Evolutionary conservation across 2,329 filamentous ascomycete species (phyloP).

Genomic region (Alternaria novae-zelandiae): DNA sequence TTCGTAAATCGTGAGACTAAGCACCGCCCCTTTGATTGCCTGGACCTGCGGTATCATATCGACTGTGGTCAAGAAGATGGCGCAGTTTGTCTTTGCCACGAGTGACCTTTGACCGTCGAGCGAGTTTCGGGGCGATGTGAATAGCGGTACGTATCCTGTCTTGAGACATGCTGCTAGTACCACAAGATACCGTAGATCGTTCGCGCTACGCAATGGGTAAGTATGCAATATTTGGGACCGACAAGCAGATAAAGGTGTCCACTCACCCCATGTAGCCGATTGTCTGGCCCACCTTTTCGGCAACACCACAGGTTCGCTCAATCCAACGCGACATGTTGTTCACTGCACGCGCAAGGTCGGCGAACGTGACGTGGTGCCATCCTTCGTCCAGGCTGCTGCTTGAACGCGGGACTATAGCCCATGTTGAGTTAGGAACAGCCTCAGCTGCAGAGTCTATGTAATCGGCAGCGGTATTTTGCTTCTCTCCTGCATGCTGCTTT

Average conservation of each 20-base stretch:
- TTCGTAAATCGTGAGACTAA: not conserved
- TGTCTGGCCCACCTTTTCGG: not conserved
- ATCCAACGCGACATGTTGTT: constrained; percentile 2
- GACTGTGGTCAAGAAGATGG: not conserved
- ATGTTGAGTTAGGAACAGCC: not conserved
- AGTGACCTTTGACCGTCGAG: not conserved
- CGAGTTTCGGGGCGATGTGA: constrained; percentile 1
- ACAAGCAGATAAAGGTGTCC: not conserved
- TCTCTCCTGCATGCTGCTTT: not conserved
- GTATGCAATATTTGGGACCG: rapidly evolving
- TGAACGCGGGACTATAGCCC: constrained; percentile 3
- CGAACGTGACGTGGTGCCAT: not conserved
- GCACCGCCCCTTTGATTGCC: not conserved
- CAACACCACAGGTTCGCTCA: not conserved
- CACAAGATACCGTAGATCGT: constrained; percentile 2
- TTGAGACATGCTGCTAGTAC: constrained; percentile 1
- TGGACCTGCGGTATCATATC: not conserved
- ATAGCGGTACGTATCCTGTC: constrained; percentile 3
- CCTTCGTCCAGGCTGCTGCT: not conserved
- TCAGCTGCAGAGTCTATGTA: not conserved
- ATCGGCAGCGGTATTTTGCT: not conserved
- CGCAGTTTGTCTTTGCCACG: not conserved
- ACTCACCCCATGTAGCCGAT: constrained; percentile 7
- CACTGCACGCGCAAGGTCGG: not conserved
- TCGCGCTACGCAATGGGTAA: not conserved